Conservation (phyloP, 805 yeast species). For the Phaffomyces thermotolerans region DNA sequence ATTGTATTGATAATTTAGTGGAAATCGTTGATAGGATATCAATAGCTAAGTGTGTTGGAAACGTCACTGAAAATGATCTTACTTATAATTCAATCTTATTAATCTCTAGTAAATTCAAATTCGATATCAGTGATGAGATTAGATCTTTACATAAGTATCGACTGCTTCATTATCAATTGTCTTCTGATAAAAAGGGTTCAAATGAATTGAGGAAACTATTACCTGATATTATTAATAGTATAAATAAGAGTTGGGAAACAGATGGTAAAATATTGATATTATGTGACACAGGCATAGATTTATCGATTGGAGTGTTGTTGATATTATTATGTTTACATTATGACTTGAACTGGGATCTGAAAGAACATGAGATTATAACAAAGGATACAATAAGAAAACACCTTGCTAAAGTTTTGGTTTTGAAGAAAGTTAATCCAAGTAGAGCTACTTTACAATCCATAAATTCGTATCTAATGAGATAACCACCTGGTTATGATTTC, state of each 20-base stretch:
- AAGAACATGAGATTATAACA: constrained; percentile 22
- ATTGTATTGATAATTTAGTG: constrained; percentile 8
- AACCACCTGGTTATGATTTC: too few relatives aligned
- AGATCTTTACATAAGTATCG: background rate
- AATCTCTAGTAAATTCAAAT: constrained; percentile 6
- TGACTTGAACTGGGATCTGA: constrained; percentile 33
- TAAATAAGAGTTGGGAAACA: constrained; percentile 8
- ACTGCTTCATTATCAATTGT: constrained; percentile 20
- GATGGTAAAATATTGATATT: constrained; percentile 30
- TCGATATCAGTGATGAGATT: background rate
- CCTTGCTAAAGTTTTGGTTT: constrained; percentile 40
- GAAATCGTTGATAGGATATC: constrained; percentile 13
- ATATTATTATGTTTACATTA: constrained; percentile 42
- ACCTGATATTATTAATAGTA: constrained; percentile 32
- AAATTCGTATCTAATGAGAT: constrained; percentile 47
- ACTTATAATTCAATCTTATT: constrained; percentile 1
- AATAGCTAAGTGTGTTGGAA: constrained; percentile 19
- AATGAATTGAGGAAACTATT: constrained; percentile 46
- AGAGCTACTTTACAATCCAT: constrained; percentile 71
- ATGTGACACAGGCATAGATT: constrained; percentile 61
- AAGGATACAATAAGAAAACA: constrained; percentile 53
- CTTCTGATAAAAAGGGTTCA: constrained; percentile 57
- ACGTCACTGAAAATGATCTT: constrained; percentile 2
- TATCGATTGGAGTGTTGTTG: constrained; percentile 55
- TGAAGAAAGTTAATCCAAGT: constrained; percentile 61